Evolutionary conservation across 345 rosid genomes (phyloP).

Genomic region (Eucalyptus urophylla): DNA sequence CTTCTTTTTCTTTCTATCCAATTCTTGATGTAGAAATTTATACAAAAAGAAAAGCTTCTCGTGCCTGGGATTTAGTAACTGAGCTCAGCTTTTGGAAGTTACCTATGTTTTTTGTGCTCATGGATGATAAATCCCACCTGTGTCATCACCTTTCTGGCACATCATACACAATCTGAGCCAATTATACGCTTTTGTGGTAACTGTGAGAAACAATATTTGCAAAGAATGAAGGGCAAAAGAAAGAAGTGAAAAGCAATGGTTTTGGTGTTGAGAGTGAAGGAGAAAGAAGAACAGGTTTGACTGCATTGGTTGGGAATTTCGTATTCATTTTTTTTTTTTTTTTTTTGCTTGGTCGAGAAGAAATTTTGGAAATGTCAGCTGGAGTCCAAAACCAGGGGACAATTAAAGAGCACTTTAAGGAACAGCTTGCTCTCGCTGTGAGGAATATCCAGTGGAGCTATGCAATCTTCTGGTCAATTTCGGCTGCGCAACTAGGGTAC

Average conservation of each 20-base stretch:
- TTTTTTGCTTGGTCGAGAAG: background rate
- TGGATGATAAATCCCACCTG: background rate
- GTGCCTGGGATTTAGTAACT: background rate
- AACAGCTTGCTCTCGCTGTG: slow-evolving; percentile 75
- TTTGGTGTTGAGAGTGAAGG: background rate
- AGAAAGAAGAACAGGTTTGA: background rate
- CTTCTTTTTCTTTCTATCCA: background rate
- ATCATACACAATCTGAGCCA: background rate
- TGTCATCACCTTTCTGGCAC: background rate
- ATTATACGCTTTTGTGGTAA: background rate
- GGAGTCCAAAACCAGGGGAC: slow-evolving; percentile 9
- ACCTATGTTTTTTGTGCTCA: background rate
- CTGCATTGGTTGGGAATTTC: background rate
- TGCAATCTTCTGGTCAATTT: slow-evolving; percentile 87
- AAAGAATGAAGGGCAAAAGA: background rate
- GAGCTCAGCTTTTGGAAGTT: background rate
- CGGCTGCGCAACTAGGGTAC: slow-evolving; percentile 75
- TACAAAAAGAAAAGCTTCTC: background rate
- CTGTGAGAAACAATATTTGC: background rate
- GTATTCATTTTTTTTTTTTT: background rate
- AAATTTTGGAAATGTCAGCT: background rate
- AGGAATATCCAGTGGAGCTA: slow-evolving; percentile 87
- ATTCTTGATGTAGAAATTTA: background rate
- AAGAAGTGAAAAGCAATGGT: background rate
- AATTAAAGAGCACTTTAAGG: slow-evolving; percentile 47